Evolutionary conservation across 2,329 filamentous ascomycete genomes (phyloP).

Genomic region (Nothomitra cinnamomea): DNA sequence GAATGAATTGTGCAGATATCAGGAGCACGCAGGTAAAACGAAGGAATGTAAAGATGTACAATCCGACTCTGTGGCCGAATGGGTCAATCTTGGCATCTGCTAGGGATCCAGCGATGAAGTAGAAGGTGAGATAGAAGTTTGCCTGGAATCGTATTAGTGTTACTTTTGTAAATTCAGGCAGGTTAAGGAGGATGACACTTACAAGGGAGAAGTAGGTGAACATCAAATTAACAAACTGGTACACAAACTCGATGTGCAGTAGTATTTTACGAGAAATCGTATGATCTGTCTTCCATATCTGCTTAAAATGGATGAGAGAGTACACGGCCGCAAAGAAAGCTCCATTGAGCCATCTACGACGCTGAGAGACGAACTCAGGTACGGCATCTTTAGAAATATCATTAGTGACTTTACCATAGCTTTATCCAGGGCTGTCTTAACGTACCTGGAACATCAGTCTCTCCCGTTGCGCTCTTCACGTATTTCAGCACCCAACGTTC

Average conservation of each 20-base stretch:
- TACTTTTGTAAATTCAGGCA: neutral
- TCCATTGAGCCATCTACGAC: conserved; percentile 92
- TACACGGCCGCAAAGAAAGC: conserved; percentile 98
- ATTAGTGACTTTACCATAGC: conserved; percentile 5
- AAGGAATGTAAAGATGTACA: conserved; percentile 70
- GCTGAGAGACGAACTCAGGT: conserved; percentile 92
- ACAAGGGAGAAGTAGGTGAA: conserved; percentile 93
- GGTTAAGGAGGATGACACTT: conserved; percentile 10
- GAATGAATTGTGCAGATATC: conserved; percentile 88
- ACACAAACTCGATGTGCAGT: conserved; percentile 86
- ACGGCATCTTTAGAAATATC: conserved; percentile 49
- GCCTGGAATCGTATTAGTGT: conserved; percentile 29
- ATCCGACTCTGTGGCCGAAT: conserved; percentile 74
- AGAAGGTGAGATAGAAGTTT: conserved; percentile 98
- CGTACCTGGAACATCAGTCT: conserved; percentile 92
- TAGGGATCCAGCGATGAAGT: conserved; percentile 87
- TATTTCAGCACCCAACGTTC: conserved; percentile 98
- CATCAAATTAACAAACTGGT: conserved; percentile 79
- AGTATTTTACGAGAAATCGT: conserved; percentile 76
- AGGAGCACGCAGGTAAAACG: conserved; percentile 74
- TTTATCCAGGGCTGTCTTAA: conserved; percentile 8
- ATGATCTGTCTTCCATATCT: conserved; percentile 88
- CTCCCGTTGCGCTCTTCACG: conserved; percentile 87
- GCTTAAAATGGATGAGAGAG: conserved; percentile 84
- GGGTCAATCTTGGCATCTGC: conserved; percentile 67